Conservation (phyloP, 331 rosid genomes). For the Acacia concinna region DNA sequence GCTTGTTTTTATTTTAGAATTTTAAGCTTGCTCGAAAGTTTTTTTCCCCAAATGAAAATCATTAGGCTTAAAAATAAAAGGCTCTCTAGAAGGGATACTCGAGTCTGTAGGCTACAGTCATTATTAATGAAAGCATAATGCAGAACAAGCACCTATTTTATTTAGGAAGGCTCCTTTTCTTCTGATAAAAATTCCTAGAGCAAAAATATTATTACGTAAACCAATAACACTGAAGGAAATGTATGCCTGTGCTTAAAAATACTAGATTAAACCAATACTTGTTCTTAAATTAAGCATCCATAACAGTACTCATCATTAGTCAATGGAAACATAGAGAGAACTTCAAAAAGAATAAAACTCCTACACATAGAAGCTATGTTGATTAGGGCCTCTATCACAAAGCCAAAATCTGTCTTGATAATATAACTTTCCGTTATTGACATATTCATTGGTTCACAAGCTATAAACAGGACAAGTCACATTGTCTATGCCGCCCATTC, state of each 20-base stretch:
- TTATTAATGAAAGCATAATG: background rate
- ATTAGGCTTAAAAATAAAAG: background rate
- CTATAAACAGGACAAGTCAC: slow-evolving; percentile 11
- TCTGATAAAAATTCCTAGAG: background rate
- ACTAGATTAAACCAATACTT: background rate
- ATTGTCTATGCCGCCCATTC: background rate
- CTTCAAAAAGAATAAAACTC: slow-evolving; percentile 2
- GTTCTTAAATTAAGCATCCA: slow-evolving; percentile 8
- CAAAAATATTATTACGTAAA: background rate
- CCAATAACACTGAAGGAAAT: background rate
- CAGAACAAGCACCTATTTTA: background rate
- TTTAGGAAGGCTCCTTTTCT: background rate
- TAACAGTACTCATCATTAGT: slow-evolving; percentile 4
- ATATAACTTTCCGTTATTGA: slow-evolving; percentile 20
- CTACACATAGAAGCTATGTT: background rate
- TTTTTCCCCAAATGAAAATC: background rate
- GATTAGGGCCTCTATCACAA: slow-evolving; percentile 15
- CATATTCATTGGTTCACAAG: background rate
- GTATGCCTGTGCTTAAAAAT: background rate
- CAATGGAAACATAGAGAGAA: background rate
- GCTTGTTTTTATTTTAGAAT: background rate
- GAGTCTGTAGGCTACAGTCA: background rate
- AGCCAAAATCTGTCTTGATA: background rate
- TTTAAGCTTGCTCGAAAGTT: slow-evolving; percentile 6
- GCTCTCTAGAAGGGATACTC: background rate